Percentiles rank a stretch among this genome's conserved stretches.
Conservation (phyloP, 2,329 filamentous ascomycete species). For the Botrytis porri region DNA sequence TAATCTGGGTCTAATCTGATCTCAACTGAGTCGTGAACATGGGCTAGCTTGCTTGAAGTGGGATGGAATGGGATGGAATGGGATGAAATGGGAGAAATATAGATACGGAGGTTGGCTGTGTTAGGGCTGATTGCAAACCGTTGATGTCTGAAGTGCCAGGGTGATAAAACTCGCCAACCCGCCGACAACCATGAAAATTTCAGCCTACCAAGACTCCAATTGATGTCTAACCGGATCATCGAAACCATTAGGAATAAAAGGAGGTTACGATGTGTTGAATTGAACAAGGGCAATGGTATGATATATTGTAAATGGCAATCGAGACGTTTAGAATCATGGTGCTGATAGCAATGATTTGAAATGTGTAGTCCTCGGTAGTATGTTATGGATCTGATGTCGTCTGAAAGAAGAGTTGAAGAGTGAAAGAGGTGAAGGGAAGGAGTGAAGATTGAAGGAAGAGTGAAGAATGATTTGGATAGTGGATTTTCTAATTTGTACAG, state of each 20-base stretch:
- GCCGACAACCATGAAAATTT: background rate
- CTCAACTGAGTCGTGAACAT: background rate
- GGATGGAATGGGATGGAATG: slow-evolving; percentile 16
- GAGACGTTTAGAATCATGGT: background rate
- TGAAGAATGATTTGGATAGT: background rate
- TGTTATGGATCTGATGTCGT: background rate
- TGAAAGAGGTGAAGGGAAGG: background rate
- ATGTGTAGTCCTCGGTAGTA: background rate
- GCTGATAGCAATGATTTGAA: background rate
- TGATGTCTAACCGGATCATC: background rate
- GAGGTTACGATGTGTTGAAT: background rate
- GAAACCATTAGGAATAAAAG: background rate
- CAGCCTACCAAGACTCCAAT: background rate
- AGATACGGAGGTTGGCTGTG: background rate
- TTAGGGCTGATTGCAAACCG: slow-evolving; percentile 30
- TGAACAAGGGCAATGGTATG: background rate
- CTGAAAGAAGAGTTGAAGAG: background rate
- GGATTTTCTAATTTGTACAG: background rate
- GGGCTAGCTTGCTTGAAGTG: slow-evolving; percentile 18
- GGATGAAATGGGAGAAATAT: slow-evolving; percentile 15
- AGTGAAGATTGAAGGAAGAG: background rate
- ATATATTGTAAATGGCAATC: background rate
- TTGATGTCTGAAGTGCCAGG: slow-evolving; percentile 26
- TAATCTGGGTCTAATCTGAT: slow-evolving; percentile 24
- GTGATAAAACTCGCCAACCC: slow-evolving; percentile 30